Evolutionary conservation across 139 green algal species (phyloP).

Genomic region (Protoeuglena noctilucae): DNA sequence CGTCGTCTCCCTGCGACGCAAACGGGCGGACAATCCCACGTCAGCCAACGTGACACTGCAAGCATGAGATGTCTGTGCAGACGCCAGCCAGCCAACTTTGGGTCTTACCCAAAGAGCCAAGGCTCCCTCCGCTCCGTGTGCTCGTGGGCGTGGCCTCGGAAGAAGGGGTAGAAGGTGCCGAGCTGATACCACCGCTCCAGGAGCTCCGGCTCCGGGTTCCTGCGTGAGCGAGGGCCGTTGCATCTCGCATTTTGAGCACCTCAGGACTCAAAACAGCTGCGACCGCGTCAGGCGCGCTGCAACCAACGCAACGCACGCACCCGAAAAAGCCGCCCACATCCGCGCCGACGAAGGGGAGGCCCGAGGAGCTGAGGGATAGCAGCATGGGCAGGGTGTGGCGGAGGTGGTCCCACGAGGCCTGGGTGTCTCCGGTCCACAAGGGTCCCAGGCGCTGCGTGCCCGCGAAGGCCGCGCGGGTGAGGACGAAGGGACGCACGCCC

Average conservation of each 20-base stretch:
- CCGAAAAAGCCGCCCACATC: conserved; percentile 98
- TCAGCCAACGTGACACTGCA: too few species aligned
- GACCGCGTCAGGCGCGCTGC: too few species aligned
- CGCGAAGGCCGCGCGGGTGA: conserved; percentile 85
- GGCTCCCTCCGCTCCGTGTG: conserved; percentile 91
- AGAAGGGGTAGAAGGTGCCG: conserved; percentile 92
- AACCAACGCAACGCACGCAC: too few species aligned
- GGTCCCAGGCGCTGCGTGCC: conserved; percentile 69
- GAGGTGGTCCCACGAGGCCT: conserved; percentile 70
- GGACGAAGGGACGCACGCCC: conserved; percentile 91
- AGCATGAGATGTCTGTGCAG: too few species aligned
- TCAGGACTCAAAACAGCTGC: too few species aligned
- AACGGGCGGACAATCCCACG: too few species aligned
- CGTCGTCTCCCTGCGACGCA: neutral
- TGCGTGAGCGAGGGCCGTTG: too few species aligned
- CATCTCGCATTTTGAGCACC: too few species aligned
- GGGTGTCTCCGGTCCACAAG: conserved; percentile 99
- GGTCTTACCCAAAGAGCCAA: conserved; percentile 85
- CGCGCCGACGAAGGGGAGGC: conserved; percentile 55
- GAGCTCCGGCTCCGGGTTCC: conserved; percentile 86
- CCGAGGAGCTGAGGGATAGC: conserved; percentile 64
- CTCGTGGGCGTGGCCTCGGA: conserved; percentile 89
- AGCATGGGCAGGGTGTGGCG: conserved; percentile 81
- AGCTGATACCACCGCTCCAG: conserved; percentile 88
- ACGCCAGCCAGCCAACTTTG: too few species aligned